Percentiles rank a stretch among this genome's conserved stretches.
phyloP scores from a whole-genome alignment of 2,329 filamentous ascomycete genomes.

The Aureobasidium melanogenum region DNA sequence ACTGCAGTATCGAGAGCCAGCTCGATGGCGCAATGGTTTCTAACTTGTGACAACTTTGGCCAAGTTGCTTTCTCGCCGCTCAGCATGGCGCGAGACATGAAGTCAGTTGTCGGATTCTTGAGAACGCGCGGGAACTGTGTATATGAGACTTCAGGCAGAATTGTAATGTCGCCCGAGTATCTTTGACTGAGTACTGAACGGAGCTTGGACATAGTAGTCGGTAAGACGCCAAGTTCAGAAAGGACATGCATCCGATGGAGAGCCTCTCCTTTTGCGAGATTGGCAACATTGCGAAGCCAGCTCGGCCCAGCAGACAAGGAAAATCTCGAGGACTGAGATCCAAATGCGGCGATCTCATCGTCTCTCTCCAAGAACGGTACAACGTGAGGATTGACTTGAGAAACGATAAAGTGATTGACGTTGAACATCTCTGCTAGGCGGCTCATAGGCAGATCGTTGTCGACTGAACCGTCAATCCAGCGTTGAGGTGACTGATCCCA shows the following conservation, averaged over 20 bases:
- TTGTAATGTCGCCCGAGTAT: constrained; percentile 93
- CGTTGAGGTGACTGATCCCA: constrained; percentile 81
- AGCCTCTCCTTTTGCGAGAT: constrained; percentile 68
- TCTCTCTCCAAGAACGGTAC: constrained; percentile 76
- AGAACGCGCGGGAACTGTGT: constrained; percentile 68
- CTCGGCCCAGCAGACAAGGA: constrained; percentile 37
- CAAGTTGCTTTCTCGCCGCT: constrained; percentile 81
- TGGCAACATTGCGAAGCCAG: constrained; percentile 60
- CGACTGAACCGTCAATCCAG: constrained; percentile 92
- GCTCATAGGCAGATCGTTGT: constrained; percentile 88
- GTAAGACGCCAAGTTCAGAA: constrained; percentile 70
- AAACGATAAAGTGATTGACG: constrained; percentile 96
- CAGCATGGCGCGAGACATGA: constrained; percentile 71
- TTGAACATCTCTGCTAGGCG: constrained; percentile 92
- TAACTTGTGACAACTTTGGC: constrained; percentile 78
- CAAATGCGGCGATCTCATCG: constrained; percentile 33
- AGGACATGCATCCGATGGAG: constrained; percentile 73
- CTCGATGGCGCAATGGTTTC: constrained; percentile 83
- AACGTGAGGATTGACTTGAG: constrained; percentile 91
- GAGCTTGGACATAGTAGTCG: constrained; percentile 59
- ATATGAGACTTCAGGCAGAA: constrained; percentile 69
- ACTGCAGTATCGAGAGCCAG: constrained; percentile 71
- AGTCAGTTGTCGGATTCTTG: constrained; percentile 75
- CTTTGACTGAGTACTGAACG: constrained; percentile 78
- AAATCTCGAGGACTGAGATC: constrained; percentile 25